phyloP scores from a whole-genome alignment of 1,284 basidiomycete genomes.

The Microbotryum intermedium region DNA sequence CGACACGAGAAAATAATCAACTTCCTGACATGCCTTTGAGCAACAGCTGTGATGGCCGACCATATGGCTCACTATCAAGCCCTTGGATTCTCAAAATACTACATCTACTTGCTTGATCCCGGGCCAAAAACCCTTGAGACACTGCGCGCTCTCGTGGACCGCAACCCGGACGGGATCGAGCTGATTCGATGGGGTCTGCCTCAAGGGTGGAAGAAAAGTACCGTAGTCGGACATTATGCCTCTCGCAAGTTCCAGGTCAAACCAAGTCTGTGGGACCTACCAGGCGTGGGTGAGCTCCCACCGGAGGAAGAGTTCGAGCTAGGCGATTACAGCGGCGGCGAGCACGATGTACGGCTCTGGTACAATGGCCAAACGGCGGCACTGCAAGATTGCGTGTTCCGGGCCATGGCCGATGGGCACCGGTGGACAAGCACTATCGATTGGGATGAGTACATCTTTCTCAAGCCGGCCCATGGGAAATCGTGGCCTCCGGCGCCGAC shows the following conservation, averaged over 20 bases:
- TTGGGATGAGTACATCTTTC: slow-evolving; percentile 8
- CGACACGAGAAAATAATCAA: not conserved
- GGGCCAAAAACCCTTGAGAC: slow-evolving; percentile 6
- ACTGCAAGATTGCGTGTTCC: slow-evolving; percentile 5
- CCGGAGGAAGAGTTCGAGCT: too few relatives aligned
- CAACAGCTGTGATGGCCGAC: too few relatives aligned
- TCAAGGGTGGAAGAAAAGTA: not conserved
- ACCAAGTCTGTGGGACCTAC: not conserved
- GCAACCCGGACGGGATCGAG: not conserved
- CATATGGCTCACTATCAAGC: slow-evolving; percentile 2
- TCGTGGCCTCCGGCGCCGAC: not conserved
- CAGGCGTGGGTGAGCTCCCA: not conserved
- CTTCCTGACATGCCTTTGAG: not conserved
- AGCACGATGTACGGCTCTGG: not conserved
- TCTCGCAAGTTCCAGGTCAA: not conserved
- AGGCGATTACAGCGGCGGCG: too few relatives aligned
- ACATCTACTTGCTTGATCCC: slow-evolving; percentile 11
- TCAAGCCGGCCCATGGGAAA: not conserved
- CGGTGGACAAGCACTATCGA: slow-evolving; percentile 2
- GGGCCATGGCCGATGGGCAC: not conserved
- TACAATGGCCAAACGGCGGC: slow-evolving; percentile 2
- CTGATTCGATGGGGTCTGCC: slow-evolving; percentile 6
- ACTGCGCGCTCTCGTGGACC: not conserved
- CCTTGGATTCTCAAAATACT: slow-evolving; percentile 9
- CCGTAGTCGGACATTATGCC: not conserved